Evolutionary conservation across 1,139 yeast genomes (phyloP).

Genomic region (Kodamaea arcana): DNA sequence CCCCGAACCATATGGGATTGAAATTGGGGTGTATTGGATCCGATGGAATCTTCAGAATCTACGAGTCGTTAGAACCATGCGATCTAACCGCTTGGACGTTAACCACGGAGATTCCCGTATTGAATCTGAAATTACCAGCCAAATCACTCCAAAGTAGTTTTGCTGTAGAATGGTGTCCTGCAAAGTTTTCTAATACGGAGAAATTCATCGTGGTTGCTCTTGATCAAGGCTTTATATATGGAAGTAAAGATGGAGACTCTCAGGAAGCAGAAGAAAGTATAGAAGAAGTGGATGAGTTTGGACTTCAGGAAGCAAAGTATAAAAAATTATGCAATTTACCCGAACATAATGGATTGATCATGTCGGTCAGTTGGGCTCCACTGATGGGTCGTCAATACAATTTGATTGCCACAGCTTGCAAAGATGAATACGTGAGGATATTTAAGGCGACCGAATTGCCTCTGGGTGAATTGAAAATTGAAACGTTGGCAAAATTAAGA

Average conservation of each 20-base stretch:
- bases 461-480: constrained; percentile 32
- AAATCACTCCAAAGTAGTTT: constrained; percentile 83
- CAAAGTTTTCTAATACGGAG: constrained; percentile 70
- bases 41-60: constrained; percentile 82
- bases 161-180: constrained; percentile 89
- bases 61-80: constrained; percentile 86
- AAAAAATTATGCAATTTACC: constrained; percentile 44
- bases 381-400: constrained; percentile 90
- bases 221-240: constrained; percentile 80
- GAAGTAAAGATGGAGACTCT: constrained; percentile 27
- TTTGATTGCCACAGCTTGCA: constrained; percentile 89
- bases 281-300: constrained; percentile 19
- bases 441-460: constrained; percentile 58
- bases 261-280: constrained; percentile 28
- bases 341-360: constrained; percentile 80
- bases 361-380: constrained; percentile 97
- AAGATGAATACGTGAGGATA: constrained; percentile 87
- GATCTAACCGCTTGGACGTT: constrained; percentile 80
- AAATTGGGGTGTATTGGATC: constrained; percentile 85
- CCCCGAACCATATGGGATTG: constrained; percentile 81
- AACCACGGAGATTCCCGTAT: constrained; percentile 66
- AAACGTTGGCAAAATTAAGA: constrained; percentile 40
- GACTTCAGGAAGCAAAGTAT: constrained; percentile 20
- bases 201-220: constrained; percentile 81
- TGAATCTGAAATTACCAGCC: constrained; percentile 62